Evolutionary conservation across 495 filamentous ascomycete genomes (phyloP), one percentile per base, ranked within the genome.

Genomic region (Aspergillus incahuasiensis): DNA sequence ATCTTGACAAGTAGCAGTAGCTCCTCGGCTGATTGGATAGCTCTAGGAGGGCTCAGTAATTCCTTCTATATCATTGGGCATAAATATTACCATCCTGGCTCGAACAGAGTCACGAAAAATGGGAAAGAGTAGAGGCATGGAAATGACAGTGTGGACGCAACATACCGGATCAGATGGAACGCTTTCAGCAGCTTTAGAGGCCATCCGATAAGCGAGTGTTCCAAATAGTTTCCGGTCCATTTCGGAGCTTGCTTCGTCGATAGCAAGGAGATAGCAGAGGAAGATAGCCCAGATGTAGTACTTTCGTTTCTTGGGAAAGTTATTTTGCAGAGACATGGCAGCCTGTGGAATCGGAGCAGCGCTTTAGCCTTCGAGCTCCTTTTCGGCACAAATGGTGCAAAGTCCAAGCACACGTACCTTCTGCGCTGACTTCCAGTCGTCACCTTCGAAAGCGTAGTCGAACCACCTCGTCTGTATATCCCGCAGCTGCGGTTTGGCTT

Each of bases 241-340:
- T 5, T 79, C 76, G 16, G 71, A 75, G 50, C 71, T 73, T 13
- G 67, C 39, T 11, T 65, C 48, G 54, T 71, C 65, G 15, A 61
- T 59, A 20, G 75, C 65, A 21, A 74, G 59, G 41, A 82, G 61
- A 48, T 79, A 68, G 32, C 71, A 77, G 34, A 77, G 68, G 49
- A 84, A 72, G 20, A 84, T 80, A 12, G 81, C 79, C 77, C 81
- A 82, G 54, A 84, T 79, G 57, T 79, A 77, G 55, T 83, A 84
- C 38, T 81, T 76, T 20, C 82, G 71, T 18, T 75, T 70, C 50
- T 77, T 75, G 1, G 82, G 75, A 44, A 81, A 85, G 56, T 77
- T 79, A 58, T 75, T 85, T 60, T 81, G 80, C 25, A 85, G 74
- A 20, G 74, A 73, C 79, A 84, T 84, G 21, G 79, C 74, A 48